These are phyloP conservation scores for Paraphoma sp. DNA, from an alignment of 2,329 filamentous ascomycete genomes.

Conservation along the genomic window DNA sequence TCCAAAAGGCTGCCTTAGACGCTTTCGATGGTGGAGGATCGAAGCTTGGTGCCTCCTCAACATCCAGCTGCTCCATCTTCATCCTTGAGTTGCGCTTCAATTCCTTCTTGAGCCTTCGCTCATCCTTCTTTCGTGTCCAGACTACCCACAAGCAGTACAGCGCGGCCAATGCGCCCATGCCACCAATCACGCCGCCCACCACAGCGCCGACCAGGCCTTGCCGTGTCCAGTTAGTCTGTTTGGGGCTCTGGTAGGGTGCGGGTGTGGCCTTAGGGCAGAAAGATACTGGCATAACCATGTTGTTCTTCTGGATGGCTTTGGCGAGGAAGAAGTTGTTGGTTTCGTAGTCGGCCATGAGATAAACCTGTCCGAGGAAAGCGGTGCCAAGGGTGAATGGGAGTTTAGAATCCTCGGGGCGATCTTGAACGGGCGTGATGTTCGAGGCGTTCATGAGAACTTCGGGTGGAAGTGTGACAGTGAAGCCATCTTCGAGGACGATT, in stretches of 20 bases:
- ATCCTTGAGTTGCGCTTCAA: constrained; percentile 33
- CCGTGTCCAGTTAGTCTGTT: constrained; percentile 35
- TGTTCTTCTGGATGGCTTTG: constrained; percentile 46
- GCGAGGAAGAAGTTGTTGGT: constrained; percentile 50
- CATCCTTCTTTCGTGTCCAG: constrained; percentile 35
- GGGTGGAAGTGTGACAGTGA: constrained; percentile 48
- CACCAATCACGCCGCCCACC: constrained; percentile 47
- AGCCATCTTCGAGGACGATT: constrained; percentile 49
- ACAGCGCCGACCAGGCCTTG: constrained; percentile 49
- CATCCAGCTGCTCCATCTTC: constrained; percentile 42
- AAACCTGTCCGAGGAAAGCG: constrained; percentile 52
- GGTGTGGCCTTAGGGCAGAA: constrained; percentile 50
- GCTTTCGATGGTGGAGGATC: constrained; percentile 37
- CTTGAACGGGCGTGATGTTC: constrained; percentile 46
- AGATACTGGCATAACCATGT: constrained; percentile 50
- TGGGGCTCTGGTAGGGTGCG: constrained; percentile 36
- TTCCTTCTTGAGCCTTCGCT: constrained; percentile 35
- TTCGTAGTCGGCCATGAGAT: constrained; percentile 54
- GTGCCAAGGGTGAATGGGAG: constrained; percentile 47
- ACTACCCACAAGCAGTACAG: constrained; percentile 38
- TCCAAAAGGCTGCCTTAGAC: constrained; percentile 38
- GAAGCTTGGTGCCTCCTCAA: constrained; percentile 41
- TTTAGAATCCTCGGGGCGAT: constrained; percentile 33
- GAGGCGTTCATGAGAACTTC: constrained; percentile 48
- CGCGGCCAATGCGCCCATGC: constrained; percentile 36